Conservation (phyloP, 441 rosid species). For the Euphorbia celastroides region DNA sequence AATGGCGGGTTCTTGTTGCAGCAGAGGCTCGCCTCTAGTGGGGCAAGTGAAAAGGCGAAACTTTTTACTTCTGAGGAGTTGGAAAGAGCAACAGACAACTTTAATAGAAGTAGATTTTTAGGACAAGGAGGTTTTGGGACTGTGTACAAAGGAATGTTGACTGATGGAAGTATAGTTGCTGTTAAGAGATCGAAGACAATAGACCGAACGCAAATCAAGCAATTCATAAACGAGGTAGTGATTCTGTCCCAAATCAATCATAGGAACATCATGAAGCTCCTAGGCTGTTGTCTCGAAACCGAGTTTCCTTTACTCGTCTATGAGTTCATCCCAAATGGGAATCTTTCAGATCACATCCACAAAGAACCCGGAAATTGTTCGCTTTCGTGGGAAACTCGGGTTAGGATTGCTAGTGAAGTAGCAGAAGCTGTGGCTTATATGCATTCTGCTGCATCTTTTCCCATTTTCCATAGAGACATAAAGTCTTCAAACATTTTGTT, state of each 20-base stretch:
- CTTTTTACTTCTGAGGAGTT: neutral
- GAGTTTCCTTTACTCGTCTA: neutral
- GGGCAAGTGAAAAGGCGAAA: neutral
- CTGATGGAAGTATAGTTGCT: neutral
- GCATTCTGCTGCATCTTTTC: neutral
- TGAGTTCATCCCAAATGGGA: neutral
- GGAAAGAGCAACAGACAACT: conserved; percentile 1
- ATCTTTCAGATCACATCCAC: neutral
- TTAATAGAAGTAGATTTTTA: neutral
- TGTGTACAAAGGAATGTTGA: neutral
- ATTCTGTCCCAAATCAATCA: neutral
- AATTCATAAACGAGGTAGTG: neutral
- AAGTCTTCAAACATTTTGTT: neutral
- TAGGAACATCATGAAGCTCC: neutral
- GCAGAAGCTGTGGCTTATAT: neutral
- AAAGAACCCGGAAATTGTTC: neutral
- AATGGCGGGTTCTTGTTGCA: neutral
- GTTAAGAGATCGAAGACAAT: neutral
- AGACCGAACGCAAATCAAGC: neutral
- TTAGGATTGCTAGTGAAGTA: neutral
- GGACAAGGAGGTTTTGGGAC: neutral
- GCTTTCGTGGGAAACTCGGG: neutral
- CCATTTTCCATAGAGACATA: neutral
- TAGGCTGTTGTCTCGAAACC: neutral
- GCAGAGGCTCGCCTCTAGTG: neutral